Evolutionary conservation across 805 yeast species (phyloP), one percentile per base, ranked within the genome.

Genomic region (Candida piceae): DNA sequence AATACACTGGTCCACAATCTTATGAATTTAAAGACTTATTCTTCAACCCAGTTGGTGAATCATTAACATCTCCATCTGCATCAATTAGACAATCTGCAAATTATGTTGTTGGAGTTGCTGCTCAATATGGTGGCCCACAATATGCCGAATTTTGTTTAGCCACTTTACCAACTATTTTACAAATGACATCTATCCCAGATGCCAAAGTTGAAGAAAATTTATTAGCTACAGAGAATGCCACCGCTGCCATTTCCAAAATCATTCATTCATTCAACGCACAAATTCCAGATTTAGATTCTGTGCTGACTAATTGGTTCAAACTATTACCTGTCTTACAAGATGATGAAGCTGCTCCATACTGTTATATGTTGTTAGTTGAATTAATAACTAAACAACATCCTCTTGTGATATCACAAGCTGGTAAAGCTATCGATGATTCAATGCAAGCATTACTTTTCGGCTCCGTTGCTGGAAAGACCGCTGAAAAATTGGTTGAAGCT

Each of bases 71-170:
- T 10, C 66, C 84, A 7, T 78, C 78, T 34, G 77, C 95, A 4
- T 69, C 78, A 5, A 70, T 89, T 25, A 81, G 97, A 50, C 97
- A 93, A 65, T 85, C 86, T 10, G 89, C 96, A 3, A 77, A 93
- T 1, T 82, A 80, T 51, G 76, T 84, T 25, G 76, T 89, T 39
- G 97, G 98, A 20, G 79, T 76, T 16, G 82, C 93, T 42, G 96
- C 95, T 2, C 88, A 84, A 57, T 68, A 70, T 47, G 95, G 96
- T 7, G 87, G 90, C 11, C 57, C 63, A 3, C 55, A 66, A 2
- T 85, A 79, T 55, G 69, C 70, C 16, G 79, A 80, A 23, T 73
- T 82, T 38, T 75, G 83, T 36, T 57, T 84, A 19, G 75, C 81
- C 7, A 72, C 87, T n/a, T 65, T 90, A 45, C 86, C 79, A 45